Conservation (phyloP, 257 asterid species). For the Knoxia roxburghii region DNA sequence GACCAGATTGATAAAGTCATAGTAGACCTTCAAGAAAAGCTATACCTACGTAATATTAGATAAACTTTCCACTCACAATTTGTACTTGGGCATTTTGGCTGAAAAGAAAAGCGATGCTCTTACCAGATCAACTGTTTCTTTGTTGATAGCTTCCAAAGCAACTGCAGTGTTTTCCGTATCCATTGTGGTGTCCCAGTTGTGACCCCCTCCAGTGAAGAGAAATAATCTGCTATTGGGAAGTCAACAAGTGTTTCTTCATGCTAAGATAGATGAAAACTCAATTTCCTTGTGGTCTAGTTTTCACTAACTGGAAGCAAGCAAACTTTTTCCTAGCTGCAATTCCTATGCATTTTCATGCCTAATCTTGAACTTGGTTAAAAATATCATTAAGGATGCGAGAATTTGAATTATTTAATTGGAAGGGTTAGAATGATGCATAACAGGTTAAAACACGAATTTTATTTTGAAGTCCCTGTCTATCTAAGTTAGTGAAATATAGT, state of each 20-base stretch:
- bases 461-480: neutral
- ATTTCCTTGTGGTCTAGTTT: too few species aligned
- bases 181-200: constrained; percentile 10
- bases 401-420: too few species aligned
- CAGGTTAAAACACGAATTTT: neutral
- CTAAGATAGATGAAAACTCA: neutral
- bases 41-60: constrained; percentile 60
- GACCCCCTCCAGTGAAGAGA: constrained; percentile 2
- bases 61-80: constrained; percentile 43
- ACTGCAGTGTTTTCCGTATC: constrained; percentile 15
- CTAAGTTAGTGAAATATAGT: neutral
- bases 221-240: neutral
- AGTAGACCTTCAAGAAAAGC: neutral
- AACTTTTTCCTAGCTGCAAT: too few species aligned
- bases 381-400: too few species aligned
- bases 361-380: neutral
- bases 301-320: neutral
- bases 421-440: too few species aligned
- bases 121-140: constrained; percentile 31
- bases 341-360: neutral
- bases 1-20: neutral
- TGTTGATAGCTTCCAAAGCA: constrained; percentile 25
- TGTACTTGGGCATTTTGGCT: too few species aligned
- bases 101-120: constrained; percentile 2
- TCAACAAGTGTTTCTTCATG: neutral